These are phyloP conservation scores for Aspergillus unguis DNA, from an alignment of 2,329 filamentous ascomycete genomes.

Conservation along the genomic window DNA sequence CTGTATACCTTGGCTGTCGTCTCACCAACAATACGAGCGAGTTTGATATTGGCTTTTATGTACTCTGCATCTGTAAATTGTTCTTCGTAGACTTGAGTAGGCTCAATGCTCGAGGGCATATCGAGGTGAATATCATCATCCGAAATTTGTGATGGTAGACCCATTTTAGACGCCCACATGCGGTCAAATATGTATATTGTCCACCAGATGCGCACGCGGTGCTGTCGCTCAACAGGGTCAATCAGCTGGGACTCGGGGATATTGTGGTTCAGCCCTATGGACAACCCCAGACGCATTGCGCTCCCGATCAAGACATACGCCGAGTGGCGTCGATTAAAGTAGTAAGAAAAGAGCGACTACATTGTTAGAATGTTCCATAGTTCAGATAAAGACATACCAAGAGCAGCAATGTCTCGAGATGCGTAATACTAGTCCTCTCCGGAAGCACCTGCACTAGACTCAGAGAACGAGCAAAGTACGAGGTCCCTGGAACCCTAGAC, in stretches of 20 bases:
- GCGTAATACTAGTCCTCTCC: slow-evolving; percentile 44
- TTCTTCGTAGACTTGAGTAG: slow-evolving; percentile 30
- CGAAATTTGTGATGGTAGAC: slow-evolving; percentile 48
- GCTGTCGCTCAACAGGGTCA: slow-evolving; percentile 39
- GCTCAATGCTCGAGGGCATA: slow-evolving; percentile 34
- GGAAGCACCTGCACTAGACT: slow-evolving; percentile 42
- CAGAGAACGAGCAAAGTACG: slow-evolving; percentile 44
- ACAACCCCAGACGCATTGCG: slow-evolving; percentile 43
- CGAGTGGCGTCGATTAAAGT: slow-evolving; percentile 36
- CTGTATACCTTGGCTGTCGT: slow-evolving; percentile 36
- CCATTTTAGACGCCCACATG: slow-evolving; percentile 50
- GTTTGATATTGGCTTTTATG: slow-evolving; percentile 36
- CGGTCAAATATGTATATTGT: slow-evolving; percentile 42
- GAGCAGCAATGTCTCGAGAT: slow-evolving; percentile 44
- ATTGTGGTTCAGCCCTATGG: slow-evolving; percentile 45
- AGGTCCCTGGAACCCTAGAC: slow-evolving; percentile 42
- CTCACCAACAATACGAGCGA: slow-evolving; percentile 37
- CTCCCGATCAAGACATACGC: slow-evolving; percentile 35
- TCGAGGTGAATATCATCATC: slow-evolving; percentile 48
- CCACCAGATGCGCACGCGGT: slow-evolving; percentile 39
- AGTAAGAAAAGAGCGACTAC: slow-evolving; percentile 36
- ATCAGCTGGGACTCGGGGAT: slow-evolving; percentile 37
- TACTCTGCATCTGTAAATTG: slow-evolving; percentile 39
- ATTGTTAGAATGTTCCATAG: neutral
- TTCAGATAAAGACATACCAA: slow-evolving; percentile 26